Base-by-base conservation (phyloP, 2,329 filamentous ascomycete species). In the Cephalotrichum gorgonifer region DNA sequence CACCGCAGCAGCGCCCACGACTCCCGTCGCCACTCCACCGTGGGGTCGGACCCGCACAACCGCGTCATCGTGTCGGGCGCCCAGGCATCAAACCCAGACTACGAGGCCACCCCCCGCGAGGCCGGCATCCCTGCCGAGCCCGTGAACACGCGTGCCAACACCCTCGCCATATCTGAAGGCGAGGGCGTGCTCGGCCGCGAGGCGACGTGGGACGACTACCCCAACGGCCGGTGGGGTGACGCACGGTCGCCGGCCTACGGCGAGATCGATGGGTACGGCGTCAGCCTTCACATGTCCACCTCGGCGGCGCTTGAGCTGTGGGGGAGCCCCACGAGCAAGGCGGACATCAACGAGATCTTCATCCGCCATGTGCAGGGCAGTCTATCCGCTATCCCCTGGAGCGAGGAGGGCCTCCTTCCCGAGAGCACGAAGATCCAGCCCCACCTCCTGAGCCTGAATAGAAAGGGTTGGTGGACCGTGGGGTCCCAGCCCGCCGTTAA, bases 151-250 rank as follows among this genome's bases (percentile, higher is more conserved):
- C 79, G 90, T 47, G 84, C 85, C 50, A 91, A 90, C 63, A 93
- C 88, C 1, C 76, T 97, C 9, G 88, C 90, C 26, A 96, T 96
- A 51, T 95, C 90, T 0, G 91, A 97, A 68, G 91, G 93, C 6
- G 86, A 95, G 60, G 93, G 91, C 23, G 78, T 86, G 3, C 73
- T 96, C 6, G 93, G 91, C 11, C 79, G 93, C 45, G 91, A 97
- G 72, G 93, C 93, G 30, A 98, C 93, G 1, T 98, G 93, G 93
- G 93, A 98, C 60, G 93, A 98, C 61, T 98, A 89, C 65, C 91
- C 91, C 54, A 97, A 97, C 70, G 93, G 91, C 26, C 81, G 91
- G 49, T 97, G 91, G 82, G 91, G 91, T 62, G 91, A 96, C 60
- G 87, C 90, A 4, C 80, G 91, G 47, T 95, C 89, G 3, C 89